phyloP scores from a whole-genome alignment of 768 basidiomycete species.

The Candolleomyces efflorescens region DNA sequence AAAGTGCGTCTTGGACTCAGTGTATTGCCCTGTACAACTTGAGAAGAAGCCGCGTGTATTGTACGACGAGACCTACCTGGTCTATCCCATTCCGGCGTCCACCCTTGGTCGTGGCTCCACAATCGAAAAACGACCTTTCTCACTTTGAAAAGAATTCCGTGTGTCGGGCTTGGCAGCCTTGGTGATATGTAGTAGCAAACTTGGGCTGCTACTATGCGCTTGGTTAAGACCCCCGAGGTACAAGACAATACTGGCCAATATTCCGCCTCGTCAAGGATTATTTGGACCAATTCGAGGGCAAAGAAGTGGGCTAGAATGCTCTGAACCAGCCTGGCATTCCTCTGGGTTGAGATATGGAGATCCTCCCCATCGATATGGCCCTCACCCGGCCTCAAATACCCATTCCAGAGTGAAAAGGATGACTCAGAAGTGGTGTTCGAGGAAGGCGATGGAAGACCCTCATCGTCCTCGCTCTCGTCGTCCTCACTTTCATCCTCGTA shows the following conservation, averaged over 20 bases:
- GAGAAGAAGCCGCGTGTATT: not conserved
- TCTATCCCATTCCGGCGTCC: constrained; percentile 20
- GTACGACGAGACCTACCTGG: constrained; percentile 11
- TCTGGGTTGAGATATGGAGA: too few relatives aligned
- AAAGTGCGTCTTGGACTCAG: constrained; percentile 29
- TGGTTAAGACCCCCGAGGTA: constrained; percentile 1
- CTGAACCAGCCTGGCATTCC: not conserved
- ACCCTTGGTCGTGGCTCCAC: constrained; percentile 28
- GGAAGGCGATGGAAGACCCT: too few relatives aligned
- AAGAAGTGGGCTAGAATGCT: constrained; percentile 5
- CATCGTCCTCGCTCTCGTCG: too few relatives aligned
- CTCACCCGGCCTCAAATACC: too few relatives aligned
- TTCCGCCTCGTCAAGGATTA: constrained; percentile 15
- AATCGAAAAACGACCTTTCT: constrained; percentile 16
- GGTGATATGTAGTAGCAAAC: constrained; percentile 15
- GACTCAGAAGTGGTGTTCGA: too few relatives aligned
- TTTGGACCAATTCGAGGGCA: constrained; percentile 14
- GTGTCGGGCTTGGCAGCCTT: not conserved
- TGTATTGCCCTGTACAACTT: constrained; percentile 19
- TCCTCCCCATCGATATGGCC: too few relatives aligned
- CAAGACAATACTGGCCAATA: constrained; percentile 13
- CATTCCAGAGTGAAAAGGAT: too few relatives aligned
- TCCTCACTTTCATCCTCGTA: too few relatives aligned
- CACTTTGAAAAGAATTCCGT: constrained; percentile 4
- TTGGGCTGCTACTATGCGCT: not conserved